These are phyloP conservation scores for Mycena floridula DNA, from an alignment of 768 basidiomycete genomes.

Conservation along the genomic window DNA sequence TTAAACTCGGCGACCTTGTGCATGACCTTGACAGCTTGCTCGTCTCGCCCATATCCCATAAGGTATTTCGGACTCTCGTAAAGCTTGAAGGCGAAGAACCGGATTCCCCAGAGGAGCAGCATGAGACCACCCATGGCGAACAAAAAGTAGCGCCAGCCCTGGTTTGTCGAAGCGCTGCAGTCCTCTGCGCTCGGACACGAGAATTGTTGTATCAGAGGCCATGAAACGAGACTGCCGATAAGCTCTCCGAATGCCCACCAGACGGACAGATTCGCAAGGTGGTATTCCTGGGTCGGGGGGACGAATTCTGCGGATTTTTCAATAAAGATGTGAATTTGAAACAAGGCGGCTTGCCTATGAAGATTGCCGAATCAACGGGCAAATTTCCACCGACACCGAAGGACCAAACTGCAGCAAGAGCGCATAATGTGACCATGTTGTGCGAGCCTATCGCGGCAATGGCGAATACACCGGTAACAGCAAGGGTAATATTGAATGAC, in stretches of 20 bases:
- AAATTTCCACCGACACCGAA: slow-evolving; percentile 51
- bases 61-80: slow-evolving; percentile 55
- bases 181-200: slow-evolving; percentile 32
- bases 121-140: slow-evolving; percentile 47
- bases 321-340: slow-evolving; percentile 34
- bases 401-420: slow-evolving; percentile 36
- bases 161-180: slow-evolving; percentile 41
- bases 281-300: slow-evolving; percentile 68
- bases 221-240: slow-evolving; percentile 44
- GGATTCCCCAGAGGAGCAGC: slow-evolving; percentile 43
- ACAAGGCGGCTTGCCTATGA: slow-evolving; percentile 26
- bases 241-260: slow-evolving; percentile 72
- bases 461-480: slow-evolving; percentile 50
- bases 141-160: slow-evolving; percentile 61
- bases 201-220: slow-evolving; percentile 52
- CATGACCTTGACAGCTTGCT: slow-evolving; percentile 41
- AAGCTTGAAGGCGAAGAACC: slow-evolving; percentile 47
- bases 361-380: slow-evolving; percentile 55
- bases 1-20: slow-evolving; percentile 47
- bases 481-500: slow-evolving; percentile 51
- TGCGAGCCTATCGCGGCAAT: slow-evolving; percentile 43
- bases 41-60: slow-evolving; percentile 46
- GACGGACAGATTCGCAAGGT: slow-evolving; percentile 67
- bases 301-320: slow-evolving; percentile 58
- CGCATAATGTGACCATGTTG: slow-evolving; percentile 33